Base-by-base conservation (phyloP, 2,329 filamentous ascomycete genomes). In the Neonectria sp. region DNA sequence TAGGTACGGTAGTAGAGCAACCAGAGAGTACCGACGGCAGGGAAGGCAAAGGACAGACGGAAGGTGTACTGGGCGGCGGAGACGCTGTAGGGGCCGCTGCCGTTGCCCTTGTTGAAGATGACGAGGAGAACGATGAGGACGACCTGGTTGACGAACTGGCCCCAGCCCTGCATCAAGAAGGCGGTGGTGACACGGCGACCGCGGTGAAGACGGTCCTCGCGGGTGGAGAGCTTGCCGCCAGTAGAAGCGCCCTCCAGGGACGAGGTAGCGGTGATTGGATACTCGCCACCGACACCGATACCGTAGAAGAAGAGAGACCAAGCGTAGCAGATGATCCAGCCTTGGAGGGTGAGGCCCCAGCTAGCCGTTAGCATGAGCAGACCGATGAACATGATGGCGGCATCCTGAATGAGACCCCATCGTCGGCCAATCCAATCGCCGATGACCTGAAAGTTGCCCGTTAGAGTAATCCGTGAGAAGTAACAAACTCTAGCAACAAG, bases 101-200 rank as follows among this genome's bases (percentile, higher is more conserved):
- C 92, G 59, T 76, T 73, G 62, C 93, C 93, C 77, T 91, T 90
- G 86, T 97, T 94, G 89, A 97, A 96, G 83, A 95, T 93, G 75
- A 97, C 86, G 65, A 98, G 89, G 57, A 97, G 86, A 60, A 97
- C 80, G 77, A 98, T 97, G 70, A 98, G 88, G 64, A 97, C 83
- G 75, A 93, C 92, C 83, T 98, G 95, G 89, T 98, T 98, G 85
- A 93, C 86, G 80, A 97, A 93, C 82, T 98, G 95, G 72, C 95
- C 95, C 95, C 95, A 98, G 61, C 95, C 95, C 83, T 98, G 95
- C 95, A 98, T 98, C 82, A 98, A 83, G 86, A 98, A 98, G 65
- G 95, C 95, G 81, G 92, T 94, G 72, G 95, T 97, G 79, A 98
- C 95, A 82, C 97, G 97, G 78, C 95, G 93, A 71, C 95, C 95